A percentile compares a stretch with the other conserved stretches of the same genome.
Conservation (phyloP, 2,329 filamentous ascomycete species). For the Botrytis hyacinthi region DNA sequence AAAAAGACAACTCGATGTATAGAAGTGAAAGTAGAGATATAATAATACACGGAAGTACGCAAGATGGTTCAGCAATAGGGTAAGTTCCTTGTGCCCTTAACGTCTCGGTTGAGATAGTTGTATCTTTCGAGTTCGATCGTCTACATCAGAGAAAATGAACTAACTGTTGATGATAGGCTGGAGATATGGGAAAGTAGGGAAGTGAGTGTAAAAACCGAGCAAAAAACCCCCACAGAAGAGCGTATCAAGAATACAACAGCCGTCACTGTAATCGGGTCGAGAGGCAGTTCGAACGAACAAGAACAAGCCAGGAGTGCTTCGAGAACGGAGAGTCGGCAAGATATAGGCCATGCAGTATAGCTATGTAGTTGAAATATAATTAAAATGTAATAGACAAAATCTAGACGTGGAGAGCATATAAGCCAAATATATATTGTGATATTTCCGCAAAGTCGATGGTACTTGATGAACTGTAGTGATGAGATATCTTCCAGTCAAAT, state of each 20-base stretch:
- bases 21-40: slow-evolving; percentile 10
- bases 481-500: neutral
- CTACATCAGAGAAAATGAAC: neutral
- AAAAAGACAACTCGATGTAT: neutral
- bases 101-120: neutral
- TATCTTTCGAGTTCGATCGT: neutral
- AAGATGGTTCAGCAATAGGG: neutral
- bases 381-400: neutral
- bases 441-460: neutral
- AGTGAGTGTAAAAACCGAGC: slow-evolving; percentile 3
- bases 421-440: neutral
- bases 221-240: neutral
- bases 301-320: neutral
- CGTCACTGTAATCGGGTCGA: neutral
- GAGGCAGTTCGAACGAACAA: neutral
- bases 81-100: neutral
- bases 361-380: neutral
- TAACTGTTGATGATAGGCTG: neutral
- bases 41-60: neutral
- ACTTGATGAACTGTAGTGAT: neutral
- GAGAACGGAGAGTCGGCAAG: neutral
- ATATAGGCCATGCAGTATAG: neutral
- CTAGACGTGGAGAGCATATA: neutral
- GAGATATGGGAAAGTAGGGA: slow-evolving; percentile 19
- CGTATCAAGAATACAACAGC: neutral